These are phyloP conservation scores for Chrysoporthe deuterocubensis DNA, from an alignment of 2,329 filamentous ascomycete genomes.

Conservation along the genomic window DNA sequence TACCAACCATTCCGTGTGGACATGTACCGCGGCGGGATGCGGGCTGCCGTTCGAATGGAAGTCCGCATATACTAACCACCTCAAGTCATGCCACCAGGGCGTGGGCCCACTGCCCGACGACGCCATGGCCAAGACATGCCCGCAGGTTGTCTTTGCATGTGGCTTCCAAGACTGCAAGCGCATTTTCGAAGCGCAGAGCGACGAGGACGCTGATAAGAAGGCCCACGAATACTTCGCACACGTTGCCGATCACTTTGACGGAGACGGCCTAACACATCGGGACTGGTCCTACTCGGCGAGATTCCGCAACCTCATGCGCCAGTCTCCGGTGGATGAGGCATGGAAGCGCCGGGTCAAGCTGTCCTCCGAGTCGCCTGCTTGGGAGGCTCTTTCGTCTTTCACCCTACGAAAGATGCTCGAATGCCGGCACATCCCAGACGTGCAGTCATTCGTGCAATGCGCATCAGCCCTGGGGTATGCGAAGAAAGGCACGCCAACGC, in stretches of 20 bases:
- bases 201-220: constrained; percentile 43
- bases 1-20: constrained; percentile 51
- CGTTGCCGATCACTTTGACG: constrained; percentile 51
- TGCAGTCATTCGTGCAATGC: constrained; percentile 45
- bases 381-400: constrained; percentile 48
- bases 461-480: constrained; percentile 40
- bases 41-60: constrained; percentile 52
- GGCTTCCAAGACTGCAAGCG: constrained; percentile 50
- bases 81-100: constrained; percentile 49
- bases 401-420: constrained; percentile 50
- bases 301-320: constrained; percentile 50
- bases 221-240: constrained; percentile 53
- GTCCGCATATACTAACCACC: constrained; percentile 51
- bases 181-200: constrained; percentile 48
- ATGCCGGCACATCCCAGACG: constrained; percentile 48
- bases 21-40: constrained; percentile 49
- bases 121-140: constrained; percentile 48
- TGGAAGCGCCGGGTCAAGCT: constrained; percentile 46
- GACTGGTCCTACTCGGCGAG: constrained; percentile 50
- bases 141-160: constrained; percentile 53
- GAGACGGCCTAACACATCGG: constrained; percentile 43
- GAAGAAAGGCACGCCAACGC: constrained; percentile 24
- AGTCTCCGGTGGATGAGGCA: constrained; percentile 41
- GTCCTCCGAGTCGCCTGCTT: constrained; percentile 41
- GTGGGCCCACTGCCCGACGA: constrained; percentile 40